phyloP scores from a whole-genome alignment of 805 yeast species.

The Isabelozyma gotoi region DNA sequence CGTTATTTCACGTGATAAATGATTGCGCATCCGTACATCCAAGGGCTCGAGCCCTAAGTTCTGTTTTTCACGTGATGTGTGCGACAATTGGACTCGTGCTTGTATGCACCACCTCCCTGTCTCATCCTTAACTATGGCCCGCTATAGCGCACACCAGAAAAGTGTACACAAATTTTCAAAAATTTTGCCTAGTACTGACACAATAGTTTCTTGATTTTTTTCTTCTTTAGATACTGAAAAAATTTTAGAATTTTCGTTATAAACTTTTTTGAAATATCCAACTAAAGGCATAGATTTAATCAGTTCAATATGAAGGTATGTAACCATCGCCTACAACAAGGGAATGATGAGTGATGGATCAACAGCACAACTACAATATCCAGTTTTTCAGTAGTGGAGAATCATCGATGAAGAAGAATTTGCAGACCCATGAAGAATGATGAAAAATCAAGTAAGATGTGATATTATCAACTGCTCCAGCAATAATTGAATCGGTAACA shows the following conservation, averaged over 20 bases:
- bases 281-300: slow-evolving; percentile 27
- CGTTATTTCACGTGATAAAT: too few relatives aligned
- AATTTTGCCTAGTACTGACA: background rate
- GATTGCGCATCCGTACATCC: background rate
- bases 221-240: background rate
- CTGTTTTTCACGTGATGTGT: too few relatives aligned
- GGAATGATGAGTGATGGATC: background rate
- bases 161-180: background rate
- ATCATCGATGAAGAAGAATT: too few relatives aligned
- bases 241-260: slow-evolving; percentile 1
- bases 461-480: too few relatives aligned
- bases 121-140: background rate
- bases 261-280: slow-evolving; percentile 5
- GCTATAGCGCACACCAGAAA: background rate
- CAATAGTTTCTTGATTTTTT: background rate
- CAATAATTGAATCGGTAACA: too few relatives aligned
- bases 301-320: slow-evolving; percentile 48
- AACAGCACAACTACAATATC: too few relatives aligned
- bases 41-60: background rate
- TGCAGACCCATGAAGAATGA: background rate
- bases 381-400: too few relatives aligned
- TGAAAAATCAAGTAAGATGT: too few relatives aligned
- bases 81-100: background rate
- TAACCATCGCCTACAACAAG: slow-evolving; percentile 8
- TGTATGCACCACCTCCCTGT: background rate